Evolutionary conservation across 106 monocot genomes (phyloP).

Genomic region (Dioscorea dumetorum): DNA sequence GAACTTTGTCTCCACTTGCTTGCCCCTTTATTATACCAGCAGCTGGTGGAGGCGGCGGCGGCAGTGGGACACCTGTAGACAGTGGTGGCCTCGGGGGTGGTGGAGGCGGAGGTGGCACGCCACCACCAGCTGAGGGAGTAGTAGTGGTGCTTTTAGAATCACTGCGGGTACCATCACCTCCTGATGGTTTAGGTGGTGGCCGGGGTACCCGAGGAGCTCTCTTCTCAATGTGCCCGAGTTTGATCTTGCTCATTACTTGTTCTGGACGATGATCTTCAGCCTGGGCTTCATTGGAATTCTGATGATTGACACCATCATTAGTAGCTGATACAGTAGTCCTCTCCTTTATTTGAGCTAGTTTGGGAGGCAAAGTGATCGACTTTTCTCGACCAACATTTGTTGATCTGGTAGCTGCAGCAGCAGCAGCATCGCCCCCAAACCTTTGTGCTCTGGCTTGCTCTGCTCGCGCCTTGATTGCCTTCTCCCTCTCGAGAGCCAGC

Average conservation of each 20-base stretch:
- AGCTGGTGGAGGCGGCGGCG: constrained; percentile 58
- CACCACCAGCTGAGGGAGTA: constrained; percentile 6
- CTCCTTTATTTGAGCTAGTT: constrained; percentile 74
- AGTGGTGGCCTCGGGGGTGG: constrained; percentile 34
- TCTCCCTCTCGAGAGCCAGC: constrained; percentile 83
- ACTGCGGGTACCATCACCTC: not conserved
- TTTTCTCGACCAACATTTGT: constrained; percentile 19
- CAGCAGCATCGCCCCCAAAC: constrained; percentile 35
- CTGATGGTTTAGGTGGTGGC: constrained; percentile 59
- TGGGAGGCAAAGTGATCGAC: constrained; percentile 43
- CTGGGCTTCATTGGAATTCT: constrained; percentile 19
- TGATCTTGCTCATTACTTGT: constrained; percentile 64
- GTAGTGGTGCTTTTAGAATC: constrained; percentile 7
- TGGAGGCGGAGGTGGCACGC: constrained; percentile 23
- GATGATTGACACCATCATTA: constrained; percentile 16
- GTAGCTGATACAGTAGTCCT: constrained; percentile 8
- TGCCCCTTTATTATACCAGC: constrained; percentile 39
- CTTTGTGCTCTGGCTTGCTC: constrained; percentile 72
- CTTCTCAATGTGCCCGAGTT: constrained; percentile 80
- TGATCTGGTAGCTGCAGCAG: constrained; percentile 15
- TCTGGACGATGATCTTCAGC: constrained; percentile 3
- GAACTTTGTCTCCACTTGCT: constrained; percentile 51
- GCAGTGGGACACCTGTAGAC: constrained; percentile 19
- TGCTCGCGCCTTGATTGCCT: constrained; percentile 78
- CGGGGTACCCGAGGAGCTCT: constrained; percentile 66